A percentile compares a stretch with the other conserved stretches of the same genome.
Conservation (phyloP, 2,329 filamentous ascomycete genomes). For the Gliomastix tumulicola region DNA sequence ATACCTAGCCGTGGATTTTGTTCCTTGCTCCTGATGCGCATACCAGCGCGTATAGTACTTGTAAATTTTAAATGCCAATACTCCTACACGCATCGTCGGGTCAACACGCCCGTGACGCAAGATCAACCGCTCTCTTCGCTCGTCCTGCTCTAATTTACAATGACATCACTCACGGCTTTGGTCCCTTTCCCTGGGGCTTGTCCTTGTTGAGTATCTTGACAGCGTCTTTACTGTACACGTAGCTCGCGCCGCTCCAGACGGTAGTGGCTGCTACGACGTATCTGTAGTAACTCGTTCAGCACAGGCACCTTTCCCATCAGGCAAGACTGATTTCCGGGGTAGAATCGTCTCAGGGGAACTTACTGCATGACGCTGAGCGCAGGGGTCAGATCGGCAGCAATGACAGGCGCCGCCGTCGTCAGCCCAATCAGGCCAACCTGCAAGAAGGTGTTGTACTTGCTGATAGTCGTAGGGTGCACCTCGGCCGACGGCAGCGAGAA, state of each 20-base stretch:
- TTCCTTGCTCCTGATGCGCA: no score
- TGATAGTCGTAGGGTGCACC: conserved; percentile 75
- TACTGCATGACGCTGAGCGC: conserved; percentile 58
- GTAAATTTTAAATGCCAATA: no score
- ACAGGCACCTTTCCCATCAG: background rate
- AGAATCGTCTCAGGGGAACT: conserved; percentile 23
- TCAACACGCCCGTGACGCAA: no score
- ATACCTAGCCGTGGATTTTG: no score
- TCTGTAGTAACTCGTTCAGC: no score
- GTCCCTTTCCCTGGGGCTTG: background rate
- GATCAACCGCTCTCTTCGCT: no score
- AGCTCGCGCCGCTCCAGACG: conserved; percentile 88
- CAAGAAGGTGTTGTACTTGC: conserved; percentile 89
- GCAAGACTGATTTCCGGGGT: background rate
- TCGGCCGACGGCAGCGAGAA: conserved; percentile 86
- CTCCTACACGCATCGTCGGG: no score
- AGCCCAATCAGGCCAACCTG: conserved; percentile 82
- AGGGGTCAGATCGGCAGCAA: conserved; percentile 49
- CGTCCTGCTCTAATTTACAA: no score
- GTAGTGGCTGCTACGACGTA: conserved; percentile 85
- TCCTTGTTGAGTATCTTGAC: conserved; percentile 67
- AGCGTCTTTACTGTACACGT: conserved; percentile 83
- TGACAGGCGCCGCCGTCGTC: conserved; percentile 72
- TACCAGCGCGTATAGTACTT: no score
- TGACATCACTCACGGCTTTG: no score